Evolutionary conservation across 305 asterid genomes (phyloP).

Genomic region (Coffea humblotiana): DNA sequence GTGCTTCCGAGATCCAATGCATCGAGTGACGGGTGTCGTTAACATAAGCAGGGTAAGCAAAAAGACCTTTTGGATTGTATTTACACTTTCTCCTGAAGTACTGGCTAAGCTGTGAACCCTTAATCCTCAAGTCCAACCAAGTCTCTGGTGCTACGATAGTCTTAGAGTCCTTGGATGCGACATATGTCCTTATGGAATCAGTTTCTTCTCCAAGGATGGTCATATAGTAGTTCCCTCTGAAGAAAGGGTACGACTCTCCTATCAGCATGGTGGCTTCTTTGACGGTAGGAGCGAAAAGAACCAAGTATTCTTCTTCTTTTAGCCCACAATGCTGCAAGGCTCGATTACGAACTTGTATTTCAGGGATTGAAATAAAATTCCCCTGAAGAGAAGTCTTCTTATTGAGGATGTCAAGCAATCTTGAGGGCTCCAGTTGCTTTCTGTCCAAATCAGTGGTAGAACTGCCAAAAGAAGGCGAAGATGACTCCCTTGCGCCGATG

Average conservation of each 20-base stretch:
- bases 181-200: slow-evolving; percentile 55
- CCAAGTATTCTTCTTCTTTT: slow-evolving; percentile 60
- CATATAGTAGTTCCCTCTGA: slow-evolving; percentile 72
- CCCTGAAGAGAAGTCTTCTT: slow-evolving; percentile 53
- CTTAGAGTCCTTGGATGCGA: slow-evolving; percentile 52
- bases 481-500: slow-evolving; percentile 18
- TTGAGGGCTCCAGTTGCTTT: slow-evolving; percentile 63
- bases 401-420: slow-evolving; percentile 48
- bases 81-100: slow-evolving; percentile 71
- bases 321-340: slow-evolving; percentile 69
- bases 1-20: slow-evolving; percentile 94
- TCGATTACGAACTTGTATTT: slow-evolving; percentile 68
- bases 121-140: slow-evolving; percentile 88
- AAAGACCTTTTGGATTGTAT: slow-evolving; percentile 67
- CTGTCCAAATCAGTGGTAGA: slow-evolving; percentile 35
- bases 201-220: slow-evolving; percentile 47
- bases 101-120: slow-evolving; percentile 82
- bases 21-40: slow-evolving; percentile 54
- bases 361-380: slow-evolving; percentile 77
- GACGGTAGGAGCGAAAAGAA: slow-evolving; percentile 37
- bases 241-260: slow-evolving; percentile 80
- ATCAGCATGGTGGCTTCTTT: slow-evolving; percentile 64
- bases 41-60: slow-evolving; percentile 54
- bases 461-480: slow-evolving; percentile 33
- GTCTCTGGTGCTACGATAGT: slow-evolving; percentile 65